Evolutionary conservation across 441 rosid genomes (phyloP).

Genomic region (Syzygium malaccense): DNA sequence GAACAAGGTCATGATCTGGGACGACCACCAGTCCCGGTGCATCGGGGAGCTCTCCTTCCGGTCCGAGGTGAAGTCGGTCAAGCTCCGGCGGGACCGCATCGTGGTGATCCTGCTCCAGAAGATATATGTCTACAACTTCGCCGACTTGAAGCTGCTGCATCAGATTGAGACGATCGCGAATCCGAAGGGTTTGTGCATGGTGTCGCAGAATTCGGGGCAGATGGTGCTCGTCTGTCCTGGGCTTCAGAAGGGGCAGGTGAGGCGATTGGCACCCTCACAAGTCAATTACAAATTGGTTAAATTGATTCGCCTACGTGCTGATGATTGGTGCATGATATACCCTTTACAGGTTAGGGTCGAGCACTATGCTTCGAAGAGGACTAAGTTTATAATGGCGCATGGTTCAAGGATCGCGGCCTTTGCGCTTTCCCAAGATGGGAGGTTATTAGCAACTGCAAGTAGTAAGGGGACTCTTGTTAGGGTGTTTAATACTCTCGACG

Average conservation of each 20-base stretch:
- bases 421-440: slow-evolving; percentile 35
- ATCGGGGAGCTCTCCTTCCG: slow-evolving; percentile 38
- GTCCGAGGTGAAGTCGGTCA: slow-evolving; percentile 38
- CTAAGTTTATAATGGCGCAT: slow-evolving; percentile 34
- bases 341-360: slow-evolving; percentile 26
- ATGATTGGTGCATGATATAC: background rate
- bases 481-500: slow-evolving; percentile 38
- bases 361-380: slow-evolving; percentile 26
- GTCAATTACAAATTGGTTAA: background rate
- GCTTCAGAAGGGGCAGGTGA: slow-evolving; percentile 28
- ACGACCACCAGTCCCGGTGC: slow-evolving; percentile 23
- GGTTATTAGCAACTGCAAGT: slow-evolving; percentile 45
- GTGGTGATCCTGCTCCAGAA: slow-evolving; percentile 28
- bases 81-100: slow-evolving; percentile 29
- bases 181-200: slow-evolving; percentile 39
- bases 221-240: slow-evolving; percentile 43
- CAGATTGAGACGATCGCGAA: slow-evolving; percentile 42
- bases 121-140: slow-evolving; percentile 30
- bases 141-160: slow-evolving; percentile 24
- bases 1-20: slow-evolving; percentile 35
- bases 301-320: background rate
- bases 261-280: background rate
- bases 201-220: slow-evolving; percentile 23
- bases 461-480: slow-evolving; percentile 44
- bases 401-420: slow-evolving; percentile 33